A percentile compares a stretch with the other conserved stretches of the same genome.
Evolutionary conservation across 768 basidiomycete species (phyloP).

Genomic region (Suillus variegatus): DNA sequence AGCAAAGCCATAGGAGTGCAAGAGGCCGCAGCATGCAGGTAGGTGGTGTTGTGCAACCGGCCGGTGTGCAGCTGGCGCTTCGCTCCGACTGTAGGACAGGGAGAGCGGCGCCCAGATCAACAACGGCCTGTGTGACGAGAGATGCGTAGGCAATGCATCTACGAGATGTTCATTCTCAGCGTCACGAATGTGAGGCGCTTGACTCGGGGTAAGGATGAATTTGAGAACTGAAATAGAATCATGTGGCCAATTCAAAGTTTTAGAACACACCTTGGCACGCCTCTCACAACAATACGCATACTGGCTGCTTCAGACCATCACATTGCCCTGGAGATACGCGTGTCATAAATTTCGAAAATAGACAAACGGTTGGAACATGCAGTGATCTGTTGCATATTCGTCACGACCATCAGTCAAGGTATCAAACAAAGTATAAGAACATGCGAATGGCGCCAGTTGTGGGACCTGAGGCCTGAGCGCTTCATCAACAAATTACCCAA

Average conservation of each 20-base stretch:
- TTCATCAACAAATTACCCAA: not conserved
- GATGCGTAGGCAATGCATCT: not conserved
- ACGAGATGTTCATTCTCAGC: not conserved
- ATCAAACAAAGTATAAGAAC: not conserved
- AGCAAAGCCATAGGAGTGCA: not conserved
- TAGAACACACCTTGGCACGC: not conserved
- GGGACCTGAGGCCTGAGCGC: not conserved
- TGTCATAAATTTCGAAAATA: not conserved
- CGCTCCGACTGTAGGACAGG: not conserved
- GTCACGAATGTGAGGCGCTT: not conserved
- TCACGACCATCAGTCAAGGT: not conserved
- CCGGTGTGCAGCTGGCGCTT: not conserved
- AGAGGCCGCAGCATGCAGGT: not conserved
- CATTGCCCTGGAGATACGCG: not conserved
- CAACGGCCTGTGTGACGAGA: not conserved
- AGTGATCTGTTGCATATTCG: not conserved
- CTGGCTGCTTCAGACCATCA: not conserved
- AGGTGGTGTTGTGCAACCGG: not conserved
- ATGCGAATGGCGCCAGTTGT: not conserved
- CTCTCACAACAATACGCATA: not conserved
- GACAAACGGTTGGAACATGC: not conserved
- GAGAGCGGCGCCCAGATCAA: not conserved
- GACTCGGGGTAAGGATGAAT: not conserved
- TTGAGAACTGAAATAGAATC: not conserved
- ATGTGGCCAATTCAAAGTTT: not conserved